phyloP scores from a whole-genome alignment of 306 rosid species.

The Quercus gilva region DNA sequence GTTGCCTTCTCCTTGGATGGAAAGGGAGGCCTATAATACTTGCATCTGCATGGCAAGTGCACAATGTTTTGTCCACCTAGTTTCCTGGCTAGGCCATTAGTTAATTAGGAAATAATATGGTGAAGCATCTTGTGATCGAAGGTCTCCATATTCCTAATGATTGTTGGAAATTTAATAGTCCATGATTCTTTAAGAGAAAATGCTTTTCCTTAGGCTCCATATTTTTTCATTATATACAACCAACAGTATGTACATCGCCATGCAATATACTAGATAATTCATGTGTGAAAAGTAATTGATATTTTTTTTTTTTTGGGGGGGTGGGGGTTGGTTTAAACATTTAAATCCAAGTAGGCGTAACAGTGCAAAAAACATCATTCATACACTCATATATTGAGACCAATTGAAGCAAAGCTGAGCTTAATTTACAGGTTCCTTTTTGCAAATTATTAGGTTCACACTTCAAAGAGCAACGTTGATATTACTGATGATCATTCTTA shows the following conservation, averaged over 20 bases:
- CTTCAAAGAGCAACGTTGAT: too few species aligned
- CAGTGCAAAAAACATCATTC: too few species aligned
- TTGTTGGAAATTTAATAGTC: background rate
- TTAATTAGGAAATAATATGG: conserved; percentile 18
- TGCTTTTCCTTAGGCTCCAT: background rate
- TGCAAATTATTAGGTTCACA: too few species aligned
- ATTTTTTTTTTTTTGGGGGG: too few species aligned
- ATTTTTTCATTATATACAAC: background rate
- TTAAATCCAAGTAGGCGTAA: too few species aligned
- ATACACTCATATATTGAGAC: too few species aligned
- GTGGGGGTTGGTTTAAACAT: too few species aligned
- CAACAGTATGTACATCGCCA: background rate
- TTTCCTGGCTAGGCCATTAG: background rate
- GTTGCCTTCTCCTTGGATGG: conserved; percentile 77
- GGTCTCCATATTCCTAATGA: background rate
- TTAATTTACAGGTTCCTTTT: too few species aligned
- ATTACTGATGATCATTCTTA: too few species aligned
- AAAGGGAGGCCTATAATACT: conserved; percentile 66
- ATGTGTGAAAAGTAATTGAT: too few species aligned
- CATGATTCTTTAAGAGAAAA: background rate
- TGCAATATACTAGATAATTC: background rate
- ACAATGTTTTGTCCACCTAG: conserved; percentile 25
- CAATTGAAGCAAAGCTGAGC: too few species aligned
- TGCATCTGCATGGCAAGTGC: conserved; percentile 80
- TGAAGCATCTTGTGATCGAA: conserved; percentile 1